Conservation (phyloP, 306 rosid species). For the Pyrus pyrifolia region DNA sequence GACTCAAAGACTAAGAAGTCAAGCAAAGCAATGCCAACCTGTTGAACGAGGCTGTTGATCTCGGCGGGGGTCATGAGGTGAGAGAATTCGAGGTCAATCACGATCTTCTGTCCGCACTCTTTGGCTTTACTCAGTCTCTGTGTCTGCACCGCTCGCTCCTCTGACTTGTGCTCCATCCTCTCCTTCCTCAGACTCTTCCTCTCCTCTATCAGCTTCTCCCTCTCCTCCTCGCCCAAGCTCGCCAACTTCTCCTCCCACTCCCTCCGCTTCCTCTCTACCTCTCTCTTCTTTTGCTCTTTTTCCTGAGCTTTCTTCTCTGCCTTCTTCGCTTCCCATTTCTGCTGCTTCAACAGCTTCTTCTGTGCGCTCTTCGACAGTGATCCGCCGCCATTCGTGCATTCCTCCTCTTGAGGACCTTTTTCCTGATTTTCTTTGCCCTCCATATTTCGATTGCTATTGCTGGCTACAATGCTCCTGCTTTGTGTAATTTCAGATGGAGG, state of each 20-base stretch:
- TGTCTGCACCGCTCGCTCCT: constrained; percentile 46
- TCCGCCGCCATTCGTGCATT: neutral
- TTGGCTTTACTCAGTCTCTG: constrained; percentile 48
- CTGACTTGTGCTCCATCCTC: constrained; percentile 64
- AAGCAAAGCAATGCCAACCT: constrained; percentile 33
- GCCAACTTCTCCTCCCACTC: constrained; percentile 79
- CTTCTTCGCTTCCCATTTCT: constrained; percentile 64
- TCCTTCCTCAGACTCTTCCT: constrained; percentile 60
- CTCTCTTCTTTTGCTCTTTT: constrained; percentile 58
- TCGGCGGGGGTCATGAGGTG: constrained; percentile 69
- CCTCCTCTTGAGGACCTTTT: neutral
- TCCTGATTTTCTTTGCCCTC: neutral
- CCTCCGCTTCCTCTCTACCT: constrained; percentile 59
- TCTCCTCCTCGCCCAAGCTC: constrained; percentile 50
- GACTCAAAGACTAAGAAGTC: neutral
- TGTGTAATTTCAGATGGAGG: neutral
- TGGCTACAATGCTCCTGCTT: too few relatives aligned
- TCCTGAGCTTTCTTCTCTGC: constrained; percentile 71
- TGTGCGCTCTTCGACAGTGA: constrained; percentile 55
- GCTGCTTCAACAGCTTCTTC: constrained; percentile 70
- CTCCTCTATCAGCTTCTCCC: constrained; percentile 53
- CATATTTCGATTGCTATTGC: neutral
- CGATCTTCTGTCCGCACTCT: constrained; percentile 61
- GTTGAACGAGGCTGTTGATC: constrained; percentile 81
- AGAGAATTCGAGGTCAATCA: constrained; percentile 71